These are phyloP conservation scores for Aspergillus jensenii DNA, from an alignment of 2,329 filamentous ascomycete species.

Conservation along the genomic window DNA sequence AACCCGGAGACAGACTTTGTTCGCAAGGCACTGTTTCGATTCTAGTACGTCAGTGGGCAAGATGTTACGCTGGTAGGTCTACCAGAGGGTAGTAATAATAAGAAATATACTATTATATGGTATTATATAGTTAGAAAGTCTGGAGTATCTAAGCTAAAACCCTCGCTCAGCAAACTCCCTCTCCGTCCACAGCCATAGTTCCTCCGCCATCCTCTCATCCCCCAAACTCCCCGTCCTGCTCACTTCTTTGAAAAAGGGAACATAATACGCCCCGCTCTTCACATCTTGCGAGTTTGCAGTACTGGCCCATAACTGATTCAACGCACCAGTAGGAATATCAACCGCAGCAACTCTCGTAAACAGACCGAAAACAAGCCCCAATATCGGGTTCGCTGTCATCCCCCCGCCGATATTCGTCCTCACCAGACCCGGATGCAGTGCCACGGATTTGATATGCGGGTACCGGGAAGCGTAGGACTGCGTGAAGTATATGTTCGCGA, in stretches of 20 bases:
- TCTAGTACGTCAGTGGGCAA: too few relatives aligned
- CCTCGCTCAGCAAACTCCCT: neutral
- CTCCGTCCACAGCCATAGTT: neutral
- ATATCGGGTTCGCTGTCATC: neutral
- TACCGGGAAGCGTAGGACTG: conserved; percentile 44
- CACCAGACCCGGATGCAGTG: conserved; percentile 52
- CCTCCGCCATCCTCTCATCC: neutral
- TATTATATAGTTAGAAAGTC: too few relatives aligned
- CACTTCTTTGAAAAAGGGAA: conserved; percentile 27
- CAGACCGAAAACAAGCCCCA: neutral
- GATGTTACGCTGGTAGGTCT: too few relatives aligned
- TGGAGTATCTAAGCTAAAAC: too few relatives aligned
- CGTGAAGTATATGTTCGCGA: conserved; percentile 52
- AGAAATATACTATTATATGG: too few relatives aligned
- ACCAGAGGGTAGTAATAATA: too few relatives aligned
- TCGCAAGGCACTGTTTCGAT: too few relatives aligned
- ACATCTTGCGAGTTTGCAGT: conserved; percentile 23
- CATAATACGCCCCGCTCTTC: conserved; percentile 46
- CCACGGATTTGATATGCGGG: conserved; percentile 45
- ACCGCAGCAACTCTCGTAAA: conserved; percentile 3
- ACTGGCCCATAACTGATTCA: conserved; percentile 6
- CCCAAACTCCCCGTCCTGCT: neutral
- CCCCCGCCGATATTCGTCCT: conserved; percentile 32
- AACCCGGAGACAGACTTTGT: too few relatives aligned
- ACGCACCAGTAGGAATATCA: neutral